Base-by-base conservation (phyloP, 2,329 filamentous ascomycete species). In the Paraconiothyrium sp. region DNA sequence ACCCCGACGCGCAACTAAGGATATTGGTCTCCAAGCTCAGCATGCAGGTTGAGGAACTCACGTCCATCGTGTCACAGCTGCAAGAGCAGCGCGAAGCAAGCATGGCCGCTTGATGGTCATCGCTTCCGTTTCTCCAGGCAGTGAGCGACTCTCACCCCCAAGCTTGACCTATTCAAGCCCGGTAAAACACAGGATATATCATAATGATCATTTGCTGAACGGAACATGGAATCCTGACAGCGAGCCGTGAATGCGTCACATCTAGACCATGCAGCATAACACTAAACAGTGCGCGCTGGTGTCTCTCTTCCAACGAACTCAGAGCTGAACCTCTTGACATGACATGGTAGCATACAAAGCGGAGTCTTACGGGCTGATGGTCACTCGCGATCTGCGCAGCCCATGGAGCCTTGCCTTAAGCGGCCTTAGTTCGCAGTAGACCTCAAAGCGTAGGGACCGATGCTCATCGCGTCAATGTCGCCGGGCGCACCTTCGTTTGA, bases 1-100 rank as follows among this genome's bases (percentile, higher is more conserved):
- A 76, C 37, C 52, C 67, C 35, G 76, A 78, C 61, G 62, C 70
- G 59, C 72, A 79, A 64, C 63, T 80, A 48, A 74, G 66, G 67
- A 66, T 73, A 63, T 71, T 79, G 69, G 75, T 80, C 59, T 62
- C 78, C 44, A 77, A 75, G 67, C 76, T 81, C 58, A 76, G 72
- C 41, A 60, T 69, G 44, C 78, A 79, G 62, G 75, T 80, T 44
- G 76, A 80, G 59, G 71, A 79, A 63, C 78, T 81, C 61, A 79
- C 74, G 58, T 70, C 68, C 39, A 71, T 79, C 65, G 73, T 81
- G 48, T 76, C 75, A 58, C 71, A 76, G 67, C 77, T 79, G 57
- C 76, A 76, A 66, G 69, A 75, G 61, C 69, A 75, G 58, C 69
- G 71, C 59, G 72, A 73, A 67, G 65, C 69, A 66, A 71, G 60